A percentile compares a stretch with the other conserved stretches of the same genome.
Conservation (phyloP, 805 yeast species). For the Starmerella floricola region DNA sequence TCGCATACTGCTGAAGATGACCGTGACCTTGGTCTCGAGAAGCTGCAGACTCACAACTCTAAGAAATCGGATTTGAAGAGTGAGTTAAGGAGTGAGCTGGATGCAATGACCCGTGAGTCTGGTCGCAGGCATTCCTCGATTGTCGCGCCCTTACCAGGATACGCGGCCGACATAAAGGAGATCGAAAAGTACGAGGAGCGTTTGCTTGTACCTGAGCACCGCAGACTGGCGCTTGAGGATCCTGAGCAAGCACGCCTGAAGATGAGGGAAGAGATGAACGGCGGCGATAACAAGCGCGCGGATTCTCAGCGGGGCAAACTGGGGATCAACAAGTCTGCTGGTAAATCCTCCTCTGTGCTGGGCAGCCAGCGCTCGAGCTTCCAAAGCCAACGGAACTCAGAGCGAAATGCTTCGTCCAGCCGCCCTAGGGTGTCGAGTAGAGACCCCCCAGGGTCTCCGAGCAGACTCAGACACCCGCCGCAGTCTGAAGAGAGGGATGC, state of each 20-base stretch:
- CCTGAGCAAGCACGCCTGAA: not conserved
- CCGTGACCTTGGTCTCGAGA: conserved; percentile 9
- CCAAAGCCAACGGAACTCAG: not conserved
- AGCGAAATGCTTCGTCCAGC: not conserved
- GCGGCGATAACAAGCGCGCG: not conserved
- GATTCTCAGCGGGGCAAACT: too few species aligned
- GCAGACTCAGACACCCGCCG: not conserved
- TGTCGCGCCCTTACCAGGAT: too few species aligned
- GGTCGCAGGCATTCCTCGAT: too few species aligned
- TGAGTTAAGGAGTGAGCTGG: not conserved
- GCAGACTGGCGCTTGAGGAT: conserved; percentile 5
- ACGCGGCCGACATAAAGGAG: too few species aligned
- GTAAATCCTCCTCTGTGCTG: not conserved
- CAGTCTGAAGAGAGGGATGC: not conserved
- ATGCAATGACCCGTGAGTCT: not conserved
- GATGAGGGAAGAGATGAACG: not conserved
- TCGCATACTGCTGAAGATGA: conserved; percentile 11
- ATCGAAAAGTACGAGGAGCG: not conserved
- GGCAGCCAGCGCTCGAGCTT: too few species aligned
- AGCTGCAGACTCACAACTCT: conserved; percentile 13
- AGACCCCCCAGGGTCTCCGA: not conserved
- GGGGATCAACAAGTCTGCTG: not conserved
- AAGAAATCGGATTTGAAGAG: not conserved
- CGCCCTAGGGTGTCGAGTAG: not conserved
- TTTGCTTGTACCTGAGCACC: conserved; percentile 8